phyloP scores from a whole-genome alignment of 768 basidiomycete genomes.

The Termitomyces sp. region DNA sequence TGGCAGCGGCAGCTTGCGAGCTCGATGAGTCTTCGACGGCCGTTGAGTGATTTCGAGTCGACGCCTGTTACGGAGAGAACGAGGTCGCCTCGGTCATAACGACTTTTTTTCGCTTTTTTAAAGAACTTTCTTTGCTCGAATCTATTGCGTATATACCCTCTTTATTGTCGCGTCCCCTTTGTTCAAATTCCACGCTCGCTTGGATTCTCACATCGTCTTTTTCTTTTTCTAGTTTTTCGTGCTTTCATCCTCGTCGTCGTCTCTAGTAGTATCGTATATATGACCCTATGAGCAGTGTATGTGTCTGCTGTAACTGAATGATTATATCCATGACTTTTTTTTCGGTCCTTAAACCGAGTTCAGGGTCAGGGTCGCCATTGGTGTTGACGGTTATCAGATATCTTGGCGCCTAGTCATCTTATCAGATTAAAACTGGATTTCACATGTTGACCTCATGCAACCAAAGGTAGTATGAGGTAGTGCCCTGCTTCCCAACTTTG shows the following conservation, averaged over 20 bases:
- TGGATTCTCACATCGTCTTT: slow-evolving; percentile 37
- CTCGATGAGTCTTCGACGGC: slow-evolving; percentile 70
- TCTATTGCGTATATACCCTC: slow-evolving; percentile 40
- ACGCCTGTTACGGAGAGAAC: slow-evolving; percentile 53
- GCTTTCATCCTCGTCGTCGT: slow-evolving; percentile 20
- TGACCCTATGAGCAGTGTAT: slow-evolving; percentile 25
- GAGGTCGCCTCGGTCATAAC: slow-evolving; percentile 52
- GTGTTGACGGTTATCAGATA: background rate
- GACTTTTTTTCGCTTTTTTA: slow-evolving; percentile 17
- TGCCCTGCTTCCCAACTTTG: background rate
- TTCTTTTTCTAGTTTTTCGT: slow-evolving; percentile 23
- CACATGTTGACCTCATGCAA: slow-evolving; percentile 1
- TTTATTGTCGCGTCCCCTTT: slow-evolving; percentile 22
- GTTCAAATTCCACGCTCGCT: slow-evolving; percentile 44
- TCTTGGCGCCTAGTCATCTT: background rate
- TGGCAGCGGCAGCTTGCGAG: slow-evolving; percentile 84
- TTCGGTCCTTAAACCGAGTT: too few species aligned
- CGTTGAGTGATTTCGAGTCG: slow-evolving; percentile 68
- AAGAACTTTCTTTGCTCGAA: slow-evolving; percentile 25
- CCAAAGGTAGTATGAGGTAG: background rate
- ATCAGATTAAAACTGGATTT: slow-evolving; percentile 1
- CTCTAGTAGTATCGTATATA: slow-evolving; percentile 27
- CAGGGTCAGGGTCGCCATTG: too few species aligned
- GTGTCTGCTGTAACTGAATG: slow-evolving; percentile 21
- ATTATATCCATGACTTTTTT: slow-evolving; percentile 9